Conservation (phyloP, 2,329 filamentous ascomycete genomes). For the Fusarium mundagurra region DNA sequence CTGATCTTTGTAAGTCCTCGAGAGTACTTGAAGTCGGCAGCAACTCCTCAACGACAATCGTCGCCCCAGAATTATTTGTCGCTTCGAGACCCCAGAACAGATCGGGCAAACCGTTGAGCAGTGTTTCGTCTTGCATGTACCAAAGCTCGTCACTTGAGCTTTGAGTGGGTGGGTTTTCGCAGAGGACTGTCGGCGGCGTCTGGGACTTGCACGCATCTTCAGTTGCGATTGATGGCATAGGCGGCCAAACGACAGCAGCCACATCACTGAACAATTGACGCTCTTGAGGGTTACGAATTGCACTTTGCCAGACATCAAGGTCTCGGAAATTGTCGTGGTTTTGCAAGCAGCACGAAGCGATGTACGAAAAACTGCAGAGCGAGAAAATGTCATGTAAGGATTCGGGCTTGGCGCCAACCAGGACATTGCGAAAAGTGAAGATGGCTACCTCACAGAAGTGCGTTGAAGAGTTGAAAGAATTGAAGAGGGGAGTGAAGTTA, state of each 20-base stretch:
- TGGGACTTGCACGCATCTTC: rapidly evolving
- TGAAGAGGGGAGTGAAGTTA: rapidly evolving
- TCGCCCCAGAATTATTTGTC: too few species aligned
- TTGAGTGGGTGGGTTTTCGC: too few species aligned
- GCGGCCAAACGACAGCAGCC: rapidly evolving
- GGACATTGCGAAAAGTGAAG: background rate
- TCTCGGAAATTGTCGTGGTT: rapidly evolving
- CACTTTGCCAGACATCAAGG: rapidly evolving
- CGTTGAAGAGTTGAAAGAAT: rapidly evolving
- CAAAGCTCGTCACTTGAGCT: too few species aligned
- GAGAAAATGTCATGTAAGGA: rapidly evolving
- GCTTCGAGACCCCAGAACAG: rapidly evolving
- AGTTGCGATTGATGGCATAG: rapidly evolving
- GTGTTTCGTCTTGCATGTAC: rapidly evolving
- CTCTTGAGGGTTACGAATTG: rapidly evolving
- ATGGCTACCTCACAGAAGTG: rapidly evolving
- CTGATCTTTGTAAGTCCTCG: rapidly evolving
- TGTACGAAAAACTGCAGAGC: rapidly evolving
- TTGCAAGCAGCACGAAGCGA: rapidly evolving
- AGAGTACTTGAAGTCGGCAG: rapidly evolving
- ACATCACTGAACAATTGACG: rapidly evolving
- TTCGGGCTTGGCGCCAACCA: background rate
- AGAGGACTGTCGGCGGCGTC: too few species aligned
- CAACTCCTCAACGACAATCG: rapidly evolving
- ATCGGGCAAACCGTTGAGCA: rapidly evolving